Base-by-base conservation (phyloP, 2,329 filamentous ascomycete genomes). In the Fusarium sp. region DNA sequence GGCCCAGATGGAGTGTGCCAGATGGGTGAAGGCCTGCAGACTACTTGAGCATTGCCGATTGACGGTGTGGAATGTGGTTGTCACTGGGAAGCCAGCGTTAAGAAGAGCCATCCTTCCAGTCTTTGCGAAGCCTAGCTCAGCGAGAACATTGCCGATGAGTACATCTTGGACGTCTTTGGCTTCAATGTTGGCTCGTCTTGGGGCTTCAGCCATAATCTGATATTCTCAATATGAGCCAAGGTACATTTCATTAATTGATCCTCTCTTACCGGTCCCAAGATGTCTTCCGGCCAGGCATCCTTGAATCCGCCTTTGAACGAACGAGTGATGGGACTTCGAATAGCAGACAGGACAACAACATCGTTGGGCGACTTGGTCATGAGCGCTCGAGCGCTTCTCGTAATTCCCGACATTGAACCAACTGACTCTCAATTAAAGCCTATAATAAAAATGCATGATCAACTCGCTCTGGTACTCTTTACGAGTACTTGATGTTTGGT, bases 51-150 rank as follows among this genome's bases (percentile, higher is more conserved):
- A 98, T 27, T 95, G 94, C 40, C 95, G 89, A 85, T 98, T 98
- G 73, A 96, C 90, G 0, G 95, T 98, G 84, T 94, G 92, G 76
- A 98, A 92, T 9, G 90, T 88, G 1, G 93, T 94, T 1, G 89
- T 88, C 67, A 88, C 88, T 5, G 93, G 89, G 79, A 92, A 93
- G 22, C 94, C 94, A 64, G 92, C 91, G 84, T 97, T 93, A 82
- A 94, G 92, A 76, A 95, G 89, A 37, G 94, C 94, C 93, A 96
- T 97, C 73, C 95, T 93, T 1, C 93, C 94, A 0, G 94, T 94
- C 85, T 98, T 98, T 76, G 90, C 92, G 66, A 95, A 95, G 72
- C 95, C 95, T 11, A 98, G 92, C 82, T 97, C 94, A 24, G 94
- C 94, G 60, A 98, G 91, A 3, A 98, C 95, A 57, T 94, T 94